Evolutionary conservation across 331 rosid species (phyloP), one percentile per base, ranked within the genome.

Genomic region (Rosa hybrid): DNA sequence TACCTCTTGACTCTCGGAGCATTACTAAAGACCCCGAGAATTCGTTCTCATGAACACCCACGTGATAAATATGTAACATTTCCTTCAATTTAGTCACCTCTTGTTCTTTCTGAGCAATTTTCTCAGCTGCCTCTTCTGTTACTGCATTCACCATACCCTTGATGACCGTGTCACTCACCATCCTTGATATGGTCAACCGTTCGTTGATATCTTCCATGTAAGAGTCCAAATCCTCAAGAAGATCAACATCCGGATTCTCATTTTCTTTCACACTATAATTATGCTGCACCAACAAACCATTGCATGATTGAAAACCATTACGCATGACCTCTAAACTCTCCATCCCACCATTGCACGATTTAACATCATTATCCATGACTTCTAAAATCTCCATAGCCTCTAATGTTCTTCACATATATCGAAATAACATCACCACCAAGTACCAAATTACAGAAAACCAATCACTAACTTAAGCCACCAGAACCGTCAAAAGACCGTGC

Each of bases 131-230:
- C 77, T 87, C 93, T 74, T 87, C 87, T 74, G 87, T 84, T 54
- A 96, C 72, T 4, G 94, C 97, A 85, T 83, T 83, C 81, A 96
- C 90, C 90, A 89, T 86, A 74, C 97, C 97, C 88, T 84, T 93
- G 64, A 93, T 82, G 71, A 96, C 84, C 20, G 97, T 88, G 74
- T 96, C 98, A 67, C 92, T 90, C 53, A 96, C 99, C 97, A 93
- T 86, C 87, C 97, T 87, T 6, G 98, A 93, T 20, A 96, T 83
- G 45, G 86, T 84, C 86, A 93, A 69, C 88, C 88, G 84, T 42
- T 86, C 94, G 57, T 85, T 77, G 5, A 96, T 80, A 42, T 90
- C 98, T 69, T 83, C 57, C 64, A 68, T 74, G 86, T 88, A 82
- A 18, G 97, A 86, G 7, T 96, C 99, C 76, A 90, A 83, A 72